Percentiles rank a stretch among this genome's conserved stretches.
Evolutionary conservation across 139 green algal genomes (phyloP).

Genomic region (Pycnococcus provasolii): DNA sequence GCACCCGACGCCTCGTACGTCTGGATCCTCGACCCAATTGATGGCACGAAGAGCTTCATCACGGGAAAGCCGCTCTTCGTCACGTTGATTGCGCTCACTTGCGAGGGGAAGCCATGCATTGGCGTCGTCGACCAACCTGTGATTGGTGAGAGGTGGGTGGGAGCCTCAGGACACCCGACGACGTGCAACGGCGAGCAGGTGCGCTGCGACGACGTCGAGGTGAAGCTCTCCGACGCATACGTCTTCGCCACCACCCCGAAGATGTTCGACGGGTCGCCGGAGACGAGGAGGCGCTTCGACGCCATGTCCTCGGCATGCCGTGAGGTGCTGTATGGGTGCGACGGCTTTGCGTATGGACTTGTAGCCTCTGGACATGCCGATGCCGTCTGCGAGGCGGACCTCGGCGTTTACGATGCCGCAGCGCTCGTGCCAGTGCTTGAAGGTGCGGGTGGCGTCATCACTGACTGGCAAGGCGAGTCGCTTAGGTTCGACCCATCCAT

Average conservation of each 20-base stretch:
- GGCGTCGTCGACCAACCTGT: slow-evolving; percentile 95
- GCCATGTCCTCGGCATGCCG: no score
- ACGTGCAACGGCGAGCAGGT: slow-evolving; percentile 74
- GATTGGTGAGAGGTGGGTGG: slow-evolving; percentile 80
- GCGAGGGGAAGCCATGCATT: slow-evolving; percentile 67
- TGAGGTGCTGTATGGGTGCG: slow-evolving; percentile 73
- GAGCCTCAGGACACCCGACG: slow-evolving; percentile 54
- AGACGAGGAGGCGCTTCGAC: neutral
- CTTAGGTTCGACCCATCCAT: slow-evolving; percentile 33
- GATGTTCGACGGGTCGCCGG: slow-evolving; percentile 64
- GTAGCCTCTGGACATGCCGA: slow-evolving; percentile 72
- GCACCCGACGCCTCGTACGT: neutral
- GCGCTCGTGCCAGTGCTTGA: slow-evolving; percentile 87
- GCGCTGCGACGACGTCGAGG: slow-evolving; percentile 28
- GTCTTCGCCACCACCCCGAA: slow-evolving; percentile 81
- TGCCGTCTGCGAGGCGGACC: slow-evolving; percentile 82
- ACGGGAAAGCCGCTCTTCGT: slow-evolving; percentile 97
- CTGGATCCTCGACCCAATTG: slow-evolving; percentile 97
- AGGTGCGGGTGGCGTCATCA: slow-evolving; percentile 82
- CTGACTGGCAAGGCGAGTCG: slow-evolving; percentile 71
- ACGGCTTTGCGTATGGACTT: slow-evolving; percentile 98
- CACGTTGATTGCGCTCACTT: slow-evolving; percentile 82
- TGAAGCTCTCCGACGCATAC: slow-evolving; percentile 35
- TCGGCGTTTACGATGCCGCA: slow-evolving; percentile 95
- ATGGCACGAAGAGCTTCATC: slow-evolving; percentile 98